Conservation (phyloP, 495 filamentous ascomycete genomes). For the Lophium mytilinum region DNA sequence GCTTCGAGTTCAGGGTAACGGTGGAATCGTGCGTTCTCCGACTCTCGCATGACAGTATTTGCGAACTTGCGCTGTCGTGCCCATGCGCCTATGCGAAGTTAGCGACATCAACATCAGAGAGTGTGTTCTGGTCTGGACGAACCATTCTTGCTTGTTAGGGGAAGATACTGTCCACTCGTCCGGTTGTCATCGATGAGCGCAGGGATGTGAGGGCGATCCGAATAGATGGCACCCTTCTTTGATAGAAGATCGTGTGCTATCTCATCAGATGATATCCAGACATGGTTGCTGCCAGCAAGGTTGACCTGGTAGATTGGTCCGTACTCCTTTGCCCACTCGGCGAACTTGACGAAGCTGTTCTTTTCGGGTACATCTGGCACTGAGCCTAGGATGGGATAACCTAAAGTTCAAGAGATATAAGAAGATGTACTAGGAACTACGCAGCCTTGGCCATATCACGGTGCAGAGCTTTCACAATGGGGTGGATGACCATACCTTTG, state of each 20-base stretch:
- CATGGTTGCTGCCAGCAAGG: conserved; percentile 47
- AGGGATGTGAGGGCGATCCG: conserved; percentile 46
- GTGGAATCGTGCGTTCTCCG: conserved; percentile 39
- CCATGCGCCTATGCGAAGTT: conserved; percentile 42
- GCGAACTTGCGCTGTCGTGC: conserved; percentile 52
- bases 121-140: background rate
- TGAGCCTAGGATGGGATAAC: conserved; percentile 46
- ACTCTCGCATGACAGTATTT: conserved; percentile 45
- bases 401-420: conserved; percentile 2
- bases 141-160: conserved; percentile 46
- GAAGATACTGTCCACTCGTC: conserved; percentile 48
- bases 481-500: conserved; percentile 23
- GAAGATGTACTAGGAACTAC: conserved; percentile 1
- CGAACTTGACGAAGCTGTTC: conserved; percentile 48
- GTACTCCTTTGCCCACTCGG: conserved; percentile 54
- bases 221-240: conserved; percentile 52
- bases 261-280: conserved; percentile 52
- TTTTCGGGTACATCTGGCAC: conserved; percentile 49
- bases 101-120: conserved; percentile 6
- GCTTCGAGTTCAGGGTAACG: conserved; percentile 47
- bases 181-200: conserved; percentile 43
- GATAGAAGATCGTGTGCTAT: conserved; percentile 53
- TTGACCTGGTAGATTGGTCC: conserved; percentile 55
- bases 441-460: background rate
- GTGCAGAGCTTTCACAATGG: background rate